Evolutionary conservation across 768 basidiomycete species (phyloP).

Genomic region (Chalciporus chontae): DNA sequence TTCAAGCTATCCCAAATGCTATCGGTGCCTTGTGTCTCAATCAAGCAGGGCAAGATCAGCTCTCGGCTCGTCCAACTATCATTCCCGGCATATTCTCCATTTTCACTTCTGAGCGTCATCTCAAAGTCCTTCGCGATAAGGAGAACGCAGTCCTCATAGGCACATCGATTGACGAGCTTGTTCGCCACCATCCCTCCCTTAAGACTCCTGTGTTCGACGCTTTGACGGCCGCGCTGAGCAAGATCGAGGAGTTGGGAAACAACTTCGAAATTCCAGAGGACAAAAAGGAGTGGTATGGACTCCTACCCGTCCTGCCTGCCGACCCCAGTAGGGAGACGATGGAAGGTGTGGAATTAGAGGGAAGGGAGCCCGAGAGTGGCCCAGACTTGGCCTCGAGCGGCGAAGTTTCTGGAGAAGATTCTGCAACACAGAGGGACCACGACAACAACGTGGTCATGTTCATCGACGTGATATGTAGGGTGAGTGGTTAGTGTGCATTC

Average conservation of each 20-base stretch:
- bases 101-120: slow-evolving; percentile 80
- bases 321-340: slow-evolving; percentile 40
- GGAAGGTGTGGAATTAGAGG: slow-evolving; percentile 39
- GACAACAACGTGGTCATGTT: slow-evolving; percentile 76
- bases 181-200: slow-evolving; percentile 90
- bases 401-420: slow-evolving; percentile 30
- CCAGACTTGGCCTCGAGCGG: slow-evolving; percentile 18
- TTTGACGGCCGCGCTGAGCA: slow-evolving; percentile 63
- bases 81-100: slow-evolving; percentile 83
- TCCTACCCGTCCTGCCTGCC: slow-evolving; percentile 34
- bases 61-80: slow-evolving; percentile 71
- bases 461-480: slow-evolving; percentile 76
- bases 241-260: slow-evolving; percentile 72
- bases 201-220: slow-evolving; percentile 78
- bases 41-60: slow-evolving; percentile 78
- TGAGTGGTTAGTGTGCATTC: slow-evolving; percentile 33
- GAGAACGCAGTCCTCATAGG: slow-evolving; percentile 91
- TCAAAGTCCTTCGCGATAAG: slow-evolving; percentile 84
- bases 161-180: slow-evolving; percentile 88
- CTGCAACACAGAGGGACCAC: slow-evolving; percentile 46
- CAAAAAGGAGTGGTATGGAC: slow-evolving; percentile 63
- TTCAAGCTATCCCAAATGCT: slow-evolving; percentile 91
- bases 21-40: slow-evolving; percentile 97
- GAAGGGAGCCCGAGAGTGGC: slow-evolving; percentile 17
- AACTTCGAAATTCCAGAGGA: slow-evolving; percentile 53